phyloP scores from a whole-genome alignment of 352 stramenopile genomes.

The Globisporangium splendens region DNA sequence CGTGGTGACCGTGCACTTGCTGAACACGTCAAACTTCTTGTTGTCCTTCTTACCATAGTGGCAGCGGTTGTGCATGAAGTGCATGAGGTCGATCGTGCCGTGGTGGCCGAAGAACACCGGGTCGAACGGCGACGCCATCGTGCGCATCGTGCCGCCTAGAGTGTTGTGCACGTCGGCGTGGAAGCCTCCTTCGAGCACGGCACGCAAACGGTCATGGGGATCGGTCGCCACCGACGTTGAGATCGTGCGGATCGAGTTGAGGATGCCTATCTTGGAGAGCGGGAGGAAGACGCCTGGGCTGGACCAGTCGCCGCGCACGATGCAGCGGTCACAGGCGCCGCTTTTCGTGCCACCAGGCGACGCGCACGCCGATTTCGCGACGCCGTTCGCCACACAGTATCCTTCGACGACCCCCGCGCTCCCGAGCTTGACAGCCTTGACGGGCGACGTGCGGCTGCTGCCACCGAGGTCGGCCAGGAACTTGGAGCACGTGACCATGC shows the following conservation, averaged over 20 bases:
- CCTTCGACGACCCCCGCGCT: neutral
- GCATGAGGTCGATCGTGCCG: conserved; percentile 17
- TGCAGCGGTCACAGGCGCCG: neutral
- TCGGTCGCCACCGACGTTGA: neutral
- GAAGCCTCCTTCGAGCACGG: conserved; percentile 32
- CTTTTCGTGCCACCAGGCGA: neutral
- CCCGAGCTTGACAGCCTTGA: neutral
- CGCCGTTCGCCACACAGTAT: neutral
- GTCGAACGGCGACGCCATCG: conserved; percentile 37
- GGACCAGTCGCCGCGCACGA: neutral
- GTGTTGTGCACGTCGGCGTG: conserved; percentile 41
- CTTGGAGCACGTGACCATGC: neutral
- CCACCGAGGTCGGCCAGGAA: neutral
- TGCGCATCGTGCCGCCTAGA: conserved; percentile 38
- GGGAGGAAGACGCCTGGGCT: neutral
- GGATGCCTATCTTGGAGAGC: conserved; percentile 5
- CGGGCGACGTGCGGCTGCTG: neutral
- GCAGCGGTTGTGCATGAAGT: conserved; percentile 18
- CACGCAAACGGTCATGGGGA: conserved; percentile 29
- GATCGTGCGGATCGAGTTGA: conserved; percentile 1
- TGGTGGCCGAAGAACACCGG: conserved; percentile 49
- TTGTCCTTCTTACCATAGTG: neutral
- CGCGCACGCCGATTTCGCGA: neutral
- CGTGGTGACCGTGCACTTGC: conserved; percentile 17
- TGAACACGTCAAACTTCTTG: neutral